These are phyloP conservation scores for Saccharomyces uvarum DNA, from an alignment of 1,139 yeast species.

Conservation along the genomic window DNA sequence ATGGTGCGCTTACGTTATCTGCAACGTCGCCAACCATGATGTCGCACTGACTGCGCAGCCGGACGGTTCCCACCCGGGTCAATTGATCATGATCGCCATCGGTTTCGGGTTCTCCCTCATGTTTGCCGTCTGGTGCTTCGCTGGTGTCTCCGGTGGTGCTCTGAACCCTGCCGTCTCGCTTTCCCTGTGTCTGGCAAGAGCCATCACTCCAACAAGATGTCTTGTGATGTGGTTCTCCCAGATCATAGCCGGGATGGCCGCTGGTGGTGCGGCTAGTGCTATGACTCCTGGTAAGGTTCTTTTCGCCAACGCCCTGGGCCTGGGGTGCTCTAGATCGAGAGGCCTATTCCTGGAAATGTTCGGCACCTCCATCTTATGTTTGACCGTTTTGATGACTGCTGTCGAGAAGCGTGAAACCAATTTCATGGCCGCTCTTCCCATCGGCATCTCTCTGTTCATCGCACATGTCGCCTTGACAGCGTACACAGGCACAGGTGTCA, in stretches of 20 bases:
- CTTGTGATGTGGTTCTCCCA: constrained; percentile 58
- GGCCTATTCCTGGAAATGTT: constrained; percentile 80
- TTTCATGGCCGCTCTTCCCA: constrained; percentile 72
- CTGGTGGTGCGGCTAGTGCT: constrained; percentile 84
- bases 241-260: constrained; percentile 81
- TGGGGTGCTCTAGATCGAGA: constrained; percentile 63
- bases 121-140: constrained; percentile 66
- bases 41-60: constrained; percentile 36
- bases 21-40: constrained; percentile 74
- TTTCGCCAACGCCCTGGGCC: constrained; percentile 67
- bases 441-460: constrained; percentile 74
- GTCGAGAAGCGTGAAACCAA: constrained; percentile 77
- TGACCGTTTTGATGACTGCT: constrained; percentile 74
- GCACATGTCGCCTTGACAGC: constrained; percentile 77
- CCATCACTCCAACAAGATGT: constrained; percentile 68
- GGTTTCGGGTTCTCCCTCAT: constrained; percentile 86
- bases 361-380: constrained; percentile 65
- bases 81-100: constrained; percentile 69
- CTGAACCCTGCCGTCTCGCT: constrained; percentile 85
- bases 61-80: constrained; percentile 54
- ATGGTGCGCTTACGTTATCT: constrained; percentile 76
- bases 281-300: constrained; percentile 77
- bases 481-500: constrained; percentile 87
- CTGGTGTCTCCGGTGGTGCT: constrained; percentile 82
- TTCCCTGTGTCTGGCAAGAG: constrained; percentile 61